These are phyloP conservation scores for Chlamydomonas asymmetrica DNA, from an alignment of 139 green algal genomes.

Conservation along the genomic window DNA sequence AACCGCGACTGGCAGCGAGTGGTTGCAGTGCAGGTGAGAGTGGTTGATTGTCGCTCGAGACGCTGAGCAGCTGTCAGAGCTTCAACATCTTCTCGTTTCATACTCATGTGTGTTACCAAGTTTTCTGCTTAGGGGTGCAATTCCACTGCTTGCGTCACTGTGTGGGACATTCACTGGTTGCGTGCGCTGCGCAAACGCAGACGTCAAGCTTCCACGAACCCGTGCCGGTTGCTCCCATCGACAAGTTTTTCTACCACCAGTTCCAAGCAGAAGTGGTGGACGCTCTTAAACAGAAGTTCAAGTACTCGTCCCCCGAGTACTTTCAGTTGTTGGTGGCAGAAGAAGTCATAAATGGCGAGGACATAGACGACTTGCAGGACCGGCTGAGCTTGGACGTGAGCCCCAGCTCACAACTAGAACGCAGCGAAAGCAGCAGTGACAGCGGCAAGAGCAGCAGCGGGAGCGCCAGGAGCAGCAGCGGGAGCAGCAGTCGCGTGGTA, in stretches of 20 bases:
- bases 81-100: too few relatives aligned
- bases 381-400: too few relatives aligned
- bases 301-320: neutral
- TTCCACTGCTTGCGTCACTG: too few relatives aligned
- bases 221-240: slow-evolving; percentile 3
- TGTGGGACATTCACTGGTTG: too few relatives aligned
- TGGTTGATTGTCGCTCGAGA: too few relatives aligned
- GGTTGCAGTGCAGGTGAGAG: slow-evolving; percentile 5
- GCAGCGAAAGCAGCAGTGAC: neutral
- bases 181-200: too few relatives aligned
- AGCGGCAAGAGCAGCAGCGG: neutral
- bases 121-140: too few relatives aligned
- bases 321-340: slow-evolving; percentile 23
- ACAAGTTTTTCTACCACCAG: slow-evolving; percentile 5
- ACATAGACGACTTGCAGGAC: neutral
- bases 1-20: slow-evolving; percentile 13
- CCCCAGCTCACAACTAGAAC: too few relatives aligned
- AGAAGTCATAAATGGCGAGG: neutral
- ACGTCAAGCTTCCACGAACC: slow-evolving; percentile 17
- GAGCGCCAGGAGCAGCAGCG: neutral
- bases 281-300: slow-evolving; percentile 13
- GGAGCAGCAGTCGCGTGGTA: slow-evolving; percentile 4
- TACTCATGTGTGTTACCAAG: too few relatives aligned
- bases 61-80: too few relatives aligned
- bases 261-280: slow-evolving; percentile 27